Evolutionary conservation across 1,284 basidiomycete genomes (phyloP).

Genomic region (Butyriboletus appendiculatus): DNA sequence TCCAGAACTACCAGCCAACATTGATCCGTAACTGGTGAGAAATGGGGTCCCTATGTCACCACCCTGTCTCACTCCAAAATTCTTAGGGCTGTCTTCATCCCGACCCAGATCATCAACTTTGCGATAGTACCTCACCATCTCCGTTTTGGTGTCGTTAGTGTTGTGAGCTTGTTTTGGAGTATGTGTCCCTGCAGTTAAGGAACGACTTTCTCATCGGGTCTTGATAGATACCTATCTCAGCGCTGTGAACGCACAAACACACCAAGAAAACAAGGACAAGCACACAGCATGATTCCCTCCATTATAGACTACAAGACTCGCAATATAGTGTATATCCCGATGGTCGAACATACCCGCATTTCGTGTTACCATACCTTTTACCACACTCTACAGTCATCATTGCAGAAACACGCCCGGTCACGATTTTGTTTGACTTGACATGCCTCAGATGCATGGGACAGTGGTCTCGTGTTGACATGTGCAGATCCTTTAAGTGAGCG

Average conservation of each 20-base stretch:
- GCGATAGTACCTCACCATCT: constrained; percentile 76
- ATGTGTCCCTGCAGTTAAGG: constrained; percentile 34
- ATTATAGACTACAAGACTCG: neutral
- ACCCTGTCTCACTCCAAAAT: neutral
- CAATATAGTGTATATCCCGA: constrained; percentile 16
- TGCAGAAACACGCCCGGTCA: neutral
- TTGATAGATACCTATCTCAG: constrained; percentile 49
- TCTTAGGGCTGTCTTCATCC: constrained; percentile 71
- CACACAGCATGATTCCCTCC: constrained; percentile 7
- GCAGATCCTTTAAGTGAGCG: neutral
- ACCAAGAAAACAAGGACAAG: neutral
- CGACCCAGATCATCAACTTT: constrained; percentile 84
- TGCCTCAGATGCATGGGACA: neutral
- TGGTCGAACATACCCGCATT: constrained; percentile 9
- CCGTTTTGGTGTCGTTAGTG: constrained; percentile 75
- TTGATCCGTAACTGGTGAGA: constrained; percentile 72
- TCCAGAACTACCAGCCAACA: constrained; percentile 66
- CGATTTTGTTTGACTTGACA: neutral
- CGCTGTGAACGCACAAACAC: constrained; percentile 39
- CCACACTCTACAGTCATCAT: neutral
- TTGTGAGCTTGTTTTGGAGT: constrained; percentile 89
- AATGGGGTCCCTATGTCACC: neutral
- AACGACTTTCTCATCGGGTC: constrained; percentile 10
- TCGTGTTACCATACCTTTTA: constrained; percentile 13
- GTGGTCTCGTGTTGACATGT: neutral